Conservation (phyloP, 257 asterid genomes). For the Primulina eburnea region DNA sequence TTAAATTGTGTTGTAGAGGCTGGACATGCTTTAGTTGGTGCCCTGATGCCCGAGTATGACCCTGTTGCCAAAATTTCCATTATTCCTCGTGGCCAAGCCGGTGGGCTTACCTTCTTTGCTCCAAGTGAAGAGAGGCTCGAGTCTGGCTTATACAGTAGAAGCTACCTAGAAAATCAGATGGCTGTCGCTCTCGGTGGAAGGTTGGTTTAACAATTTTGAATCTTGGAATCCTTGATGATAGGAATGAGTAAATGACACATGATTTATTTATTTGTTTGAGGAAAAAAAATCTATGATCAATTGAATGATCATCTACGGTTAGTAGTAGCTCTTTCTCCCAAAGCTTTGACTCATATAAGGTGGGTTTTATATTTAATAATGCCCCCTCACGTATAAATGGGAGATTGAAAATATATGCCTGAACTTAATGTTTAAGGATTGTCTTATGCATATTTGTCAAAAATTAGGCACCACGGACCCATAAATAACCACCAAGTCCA, state of each 20-base stretch:
- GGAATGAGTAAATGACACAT: background rate
- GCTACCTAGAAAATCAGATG: constrained; percentile 98
- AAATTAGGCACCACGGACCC: background rate
- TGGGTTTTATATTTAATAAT: too few relatives aligned
- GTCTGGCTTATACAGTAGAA: constrained; percentile 92
- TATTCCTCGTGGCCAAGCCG: constrained; percentile 99
- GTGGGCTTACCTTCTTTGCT: constrained; percentile 97
- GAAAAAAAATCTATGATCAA: background rate
- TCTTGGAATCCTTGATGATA: background rate
- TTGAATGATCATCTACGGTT: background rate
- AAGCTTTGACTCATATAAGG: too few relatives aligned
- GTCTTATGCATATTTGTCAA: background rate
- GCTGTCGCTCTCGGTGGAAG: constrained; percentile 99
- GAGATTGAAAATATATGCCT: too few relatives aligned
- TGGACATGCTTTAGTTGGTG: constrained; percentile 99
- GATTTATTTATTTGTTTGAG: background rate
- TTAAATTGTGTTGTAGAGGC: constrained; percentile 58
- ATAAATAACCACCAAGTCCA: background rate
- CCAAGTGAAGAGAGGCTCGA: constrained; percentile 99
- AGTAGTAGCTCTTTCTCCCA: background rate
- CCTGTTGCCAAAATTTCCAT: constrained; percentile 98
- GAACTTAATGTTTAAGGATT: too few relatives aligned
- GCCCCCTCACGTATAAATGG: too few relatives aligned
- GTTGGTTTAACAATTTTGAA: constrained; percentile 33
- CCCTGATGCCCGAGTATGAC: constrained; percentile 97